phyloP scores from a whole-genome alignment of 169 alveolate genomes.

The Cryptosporidium felis region DNA sequence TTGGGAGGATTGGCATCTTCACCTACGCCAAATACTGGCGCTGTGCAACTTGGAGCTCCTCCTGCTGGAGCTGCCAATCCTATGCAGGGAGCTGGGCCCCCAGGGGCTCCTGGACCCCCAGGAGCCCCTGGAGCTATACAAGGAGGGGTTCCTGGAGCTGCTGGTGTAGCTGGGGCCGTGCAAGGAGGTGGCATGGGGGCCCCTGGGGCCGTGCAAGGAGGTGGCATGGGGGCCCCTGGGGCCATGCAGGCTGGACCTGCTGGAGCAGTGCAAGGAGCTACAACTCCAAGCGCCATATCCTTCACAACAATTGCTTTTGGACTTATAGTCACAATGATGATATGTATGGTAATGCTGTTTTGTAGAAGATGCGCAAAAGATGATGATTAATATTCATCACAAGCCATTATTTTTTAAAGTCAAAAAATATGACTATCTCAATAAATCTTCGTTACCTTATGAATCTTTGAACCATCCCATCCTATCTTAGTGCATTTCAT shows the following conservation, averaged over 20 bases:
- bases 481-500: no score
- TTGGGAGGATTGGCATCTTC: not conserved
- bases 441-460: no score
- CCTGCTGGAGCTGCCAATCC: slow-evolving; percentile 4
- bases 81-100: not conserved
- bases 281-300: slow-evolving; percentile 48
- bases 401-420: no score
- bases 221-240: not conserved
- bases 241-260: not conserved
- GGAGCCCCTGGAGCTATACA: not conserved
- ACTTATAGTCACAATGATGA: slow-evolving; percentile 32
- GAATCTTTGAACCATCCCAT: no score
- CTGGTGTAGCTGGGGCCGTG: not conserved
- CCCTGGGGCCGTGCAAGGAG: not conserved
- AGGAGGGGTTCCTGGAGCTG: not conserved
- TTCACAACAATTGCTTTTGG: slow-evolving; percentile 56
- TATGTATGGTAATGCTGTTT: slow-evolving; percentile 65
- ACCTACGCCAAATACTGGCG: not conserved
- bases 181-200: not conserved
- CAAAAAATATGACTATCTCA: no score
- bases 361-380: slow-evolving; percentile 68
- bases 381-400: slow-evolving; percentile 4
- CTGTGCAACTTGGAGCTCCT: not conserved
- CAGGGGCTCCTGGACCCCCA: slow-evolving; percentile 2
- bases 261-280: no score